Evolutionary conservation across 371 early-diverging fungal species (phyloP).

Genomic region (Thermomucor indicae-seudaticae): DNA sequence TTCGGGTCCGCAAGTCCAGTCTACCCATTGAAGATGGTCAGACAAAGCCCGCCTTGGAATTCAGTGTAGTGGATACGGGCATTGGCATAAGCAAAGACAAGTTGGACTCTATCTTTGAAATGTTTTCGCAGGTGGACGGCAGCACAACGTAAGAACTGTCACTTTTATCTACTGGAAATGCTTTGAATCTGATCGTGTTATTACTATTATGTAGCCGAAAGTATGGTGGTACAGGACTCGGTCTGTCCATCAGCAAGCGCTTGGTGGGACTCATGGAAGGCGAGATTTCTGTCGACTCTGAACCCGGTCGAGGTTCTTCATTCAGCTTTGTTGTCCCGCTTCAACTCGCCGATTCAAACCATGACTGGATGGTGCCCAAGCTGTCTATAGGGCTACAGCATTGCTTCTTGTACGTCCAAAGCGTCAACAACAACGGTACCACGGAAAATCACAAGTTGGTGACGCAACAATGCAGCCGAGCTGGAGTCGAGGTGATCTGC

Average conservation of each 20-base stretch:
- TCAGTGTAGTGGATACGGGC: conserved; percentile 61
- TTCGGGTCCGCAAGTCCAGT: neutral
- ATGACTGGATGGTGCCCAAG: conserved; percentile 39
- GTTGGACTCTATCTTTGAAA: conserved; percentile 49
- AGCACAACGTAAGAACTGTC: too few relatives aligned
- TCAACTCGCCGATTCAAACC: conserved; percentile 31
- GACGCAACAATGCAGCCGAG: conserved; percentile 30
- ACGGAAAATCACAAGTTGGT: conserved; percentile 37
- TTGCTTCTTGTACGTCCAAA: conserved; percentile 46
- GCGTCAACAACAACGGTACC: conserved; percentile 28
- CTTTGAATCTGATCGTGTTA: neutral
- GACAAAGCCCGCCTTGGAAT: conserved; percentile 8
- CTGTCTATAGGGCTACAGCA: conserved; percentile 44
- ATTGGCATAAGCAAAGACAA: conserved; percentile 58
- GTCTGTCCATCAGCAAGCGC: conserved; percentile 47
- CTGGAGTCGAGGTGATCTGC: conserved; percentile 1
- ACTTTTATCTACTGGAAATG: neutral
- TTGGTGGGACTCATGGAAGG: conserved; percentile 55
- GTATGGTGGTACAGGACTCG: conserved; percentile 54
- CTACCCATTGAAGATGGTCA: neutral
- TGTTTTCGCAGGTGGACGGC: conserved; percentile 58
- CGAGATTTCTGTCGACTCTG: conserved; percentile 63
- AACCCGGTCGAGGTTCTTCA: conserved; percentile 61
- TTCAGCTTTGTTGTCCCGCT: conserved; percentile 68
- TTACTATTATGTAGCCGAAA: conserved; percentile 21